Evolutionary conservation across 768 basidiomycete genomes (phyloP), one percentile per base, ranked within the genome.

Genomic region (Podaxis sp.): DNA sequence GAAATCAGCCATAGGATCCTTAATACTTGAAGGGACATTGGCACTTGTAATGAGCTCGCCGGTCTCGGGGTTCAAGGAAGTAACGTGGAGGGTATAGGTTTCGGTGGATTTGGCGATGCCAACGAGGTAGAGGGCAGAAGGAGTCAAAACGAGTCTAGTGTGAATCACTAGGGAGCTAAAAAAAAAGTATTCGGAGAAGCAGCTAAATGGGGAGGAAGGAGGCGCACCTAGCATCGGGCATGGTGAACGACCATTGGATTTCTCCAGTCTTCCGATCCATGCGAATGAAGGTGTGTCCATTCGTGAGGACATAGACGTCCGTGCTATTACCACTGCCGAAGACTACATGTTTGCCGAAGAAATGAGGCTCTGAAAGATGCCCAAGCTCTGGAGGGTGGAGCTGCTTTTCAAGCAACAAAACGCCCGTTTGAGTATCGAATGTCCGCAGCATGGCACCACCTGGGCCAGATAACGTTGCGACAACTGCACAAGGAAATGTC

Each of bases 391-490:
- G 77, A 24, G 72, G 67, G 57, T 90, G 86, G 1, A 96, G 71
- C 12, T 78, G 78, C 46, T 77, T 82, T 72, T 98, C 94, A 58
- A 86, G 76, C 2, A 89, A 50, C 29, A 93, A 77, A 54, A 82
- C 72, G 2, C 94, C 95, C 0, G 83, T 86, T 2, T 75, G 68
- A 3, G 78, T 73, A 41, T 93, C 86, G 68, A 94, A 88, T 2
- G 85, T 72, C 22, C 94, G 85, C 19, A 93, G 75, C 2, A 78
- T 89, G 3, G 88, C 77, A 9, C 88, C 91, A 1, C 85, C 86
- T 1, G 86, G 80, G 8, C 93, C 93, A 50, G 95, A 95, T 22
- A 96, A 76, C 2, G 89, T 76, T 36, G 86, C 82, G 43, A 96
- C 74, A 40, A 77, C 94, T 94, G 60, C 63, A 57, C 58, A 29